A percentile compares a stretch with the other conserved stretches of the same genome.
Evolutionary conservation across 768 basidiomycete species (phyloP).

Genomic region (Chalciporus piperatus): DNA sequence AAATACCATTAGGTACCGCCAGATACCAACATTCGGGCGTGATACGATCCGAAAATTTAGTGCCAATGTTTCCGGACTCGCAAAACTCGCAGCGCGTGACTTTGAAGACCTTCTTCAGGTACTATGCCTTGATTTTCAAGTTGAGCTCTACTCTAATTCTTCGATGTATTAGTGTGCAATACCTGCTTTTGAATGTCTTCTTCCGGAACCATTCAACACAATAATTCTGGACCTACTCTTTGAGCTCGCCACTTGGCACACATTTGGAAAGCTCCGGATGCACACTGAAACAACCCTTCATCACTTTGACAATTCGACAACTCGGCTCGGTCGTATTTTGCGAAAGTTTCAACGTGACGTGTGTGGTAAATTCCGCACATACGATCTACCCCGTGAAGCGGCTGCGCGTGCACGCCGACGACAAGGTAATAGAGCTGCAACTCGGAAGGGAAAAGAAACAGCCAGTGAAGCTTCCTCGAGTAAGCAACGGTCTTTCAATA

Average conservation of each 20-base stretch:
- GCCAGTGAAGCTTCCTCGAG: neutral
- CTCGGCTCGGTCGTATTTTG: conserved; percentile 19
- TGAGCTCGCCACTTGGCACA: conserved; percentile 22
- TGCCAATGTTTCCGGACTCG: conserved; percentile 33
- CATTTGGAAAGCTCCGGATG: conserved; percentile 24
- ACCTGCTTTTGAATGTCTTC: conserved; percentile 33
- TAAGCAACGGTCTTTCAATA: conserved; percentile 7
- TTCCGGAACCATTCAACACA: conserved; percentile 14
- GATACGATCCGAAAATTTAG: conserved; percentile 31
- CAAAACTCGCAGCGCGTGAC: conserved; percentile 35
- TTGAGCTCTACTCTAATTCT: neutral
- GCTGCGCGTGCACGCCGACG: conserved; percentile 21
- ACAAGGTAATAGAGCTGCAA: neutral
- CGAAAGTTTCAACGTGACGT: conserved; percentile 21
- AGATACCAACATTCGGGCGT: conserved; percentile 31
- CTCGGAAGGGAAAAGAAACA: neutral
- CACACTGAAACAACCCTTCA: conserved; percentile 21
- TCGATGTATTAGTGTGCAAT: conserved; percentile 27
- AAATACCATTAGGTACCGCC: conserved; percentile 6
- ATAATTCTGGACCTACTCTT: conserved; percentile 21
- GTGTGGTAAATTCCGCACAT: conserved; percentile 24
- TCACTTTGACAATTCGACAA: conserved; percentile 23
- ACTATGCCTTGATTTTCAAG: too few species aligned
- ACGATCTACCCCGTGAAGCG: conserved; percentile 32
- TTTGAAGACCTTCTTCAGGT: conserved; percentile 40